Conservation (phyloP, 2,329 filamentous ascomycete species). For the Colletotrichum sp. region DNA sequence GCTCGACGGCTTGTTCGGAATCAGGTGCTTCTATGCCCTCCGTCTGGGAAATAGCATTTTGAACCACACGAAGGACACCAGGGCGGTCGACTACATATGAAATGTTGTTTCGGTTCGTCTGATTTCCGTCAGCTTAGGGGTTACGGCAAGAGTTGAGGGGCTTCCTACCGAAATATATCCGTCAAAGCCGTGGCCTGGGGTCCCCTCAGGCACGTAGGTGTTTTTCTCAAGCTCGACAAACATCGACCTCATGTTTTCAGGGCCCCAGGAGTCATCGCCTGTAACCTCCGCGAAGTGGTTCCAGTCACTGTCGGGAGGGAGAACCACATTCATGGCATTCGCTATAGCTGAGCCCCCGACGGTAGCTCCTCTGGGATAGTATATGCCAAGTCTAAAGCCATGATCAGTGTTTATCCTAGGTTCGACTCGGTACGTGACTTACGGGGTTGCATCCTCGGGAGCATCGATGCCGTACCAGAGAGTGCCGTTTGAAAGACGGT, state of each 20-base stretch:
- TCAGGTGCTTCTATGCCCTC: background rate
- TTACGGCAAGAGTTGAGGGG: too few species aligned
- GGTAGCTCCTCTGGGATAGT: slow-evolving; percentile 31
- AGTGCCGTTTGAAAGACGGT: slow-evolving; percentile 16
- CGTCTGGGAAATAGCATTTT: background rate
- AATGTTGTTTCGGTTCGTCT: slow-evolving; percentile 24
- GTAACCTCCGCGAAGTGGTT: slow-evolving; percentile 52
- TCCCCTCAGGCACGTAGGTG: slow-evolving; percentile 42
- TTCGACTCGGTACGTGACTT: background rate
- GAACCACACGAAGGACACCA: background rate
- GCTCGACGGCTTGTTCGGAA: background rate
- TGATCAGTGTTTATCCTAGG: background rate
- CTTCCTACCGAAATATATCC: slow-evolving; percentile 44
- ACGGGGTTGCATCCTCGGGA: slow-evolving; percentile 22
- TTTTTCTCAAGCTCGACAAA: slow-evolving; percentile 52
- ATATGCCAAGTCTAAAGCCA: slow-evolving; percentile 23
- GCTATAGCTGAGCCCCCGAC: slow-evolving; percentile 40
- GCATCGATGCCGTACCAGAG: slow-evolving; percentile 23
- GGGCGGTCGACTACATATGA: background rate
- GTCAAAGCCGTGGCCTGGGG: slow-evolving; percentile 51
- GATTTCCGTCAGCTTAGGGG: background rate
- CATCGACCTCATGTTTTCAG: slow-evolving; percentile 55
- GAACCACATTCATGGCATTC: slow-evolving; percentile 47
- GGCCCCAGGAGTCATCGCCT: slow-evolving; percentile 54
- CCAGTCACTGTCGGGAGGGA: slow-evolving; percentile 56